Conservation (phyloP, 2,329 filamentous ascomycete species). For the Ophioceras dolichostomum region DNA sequence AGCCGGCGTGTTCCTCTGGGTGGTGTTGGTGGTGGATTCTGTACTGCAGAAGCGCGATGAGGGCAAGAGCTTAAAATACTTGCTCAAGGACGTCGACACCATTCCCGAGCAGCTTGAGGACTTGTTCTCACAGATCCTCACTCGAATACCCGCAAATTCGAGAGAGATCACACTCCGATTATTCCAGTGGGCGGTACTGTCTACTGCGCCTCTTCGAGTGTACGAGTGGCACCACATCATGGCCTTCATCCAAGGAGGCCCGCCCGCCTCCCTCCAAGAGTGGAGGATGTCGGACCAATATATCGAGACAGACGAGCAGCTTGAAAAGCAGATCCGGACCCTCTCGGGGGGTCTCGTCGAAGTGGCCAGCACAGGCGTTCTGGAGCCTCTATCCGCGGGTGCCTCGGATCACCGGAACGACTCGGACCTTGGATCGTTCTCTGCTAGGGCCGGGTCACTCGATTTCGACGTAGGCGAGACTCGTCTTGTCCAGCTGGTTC, state of each 20-base stretch:
- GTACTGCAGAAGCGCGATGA: neutral
- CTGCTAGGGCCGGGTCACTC: neutral
- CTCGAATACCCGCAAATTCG: neutral
- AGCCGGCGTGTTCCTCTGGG: conserved; percentile 2
- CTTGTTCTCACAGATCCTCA: neutral
- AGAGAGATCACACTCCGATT: neutral
- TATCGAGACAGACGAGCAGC: neutral
- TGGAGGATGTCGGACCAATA: neutral
- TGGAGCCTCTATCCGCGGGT: too few species aligned
- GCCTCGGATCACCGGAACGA: neutral
- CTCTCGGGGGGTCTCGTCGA: conserved; percentile 1
- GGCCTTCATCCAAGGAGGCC: neutral
- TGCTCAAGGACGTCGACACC: neutral
- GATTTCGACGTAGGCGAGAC: neutral
- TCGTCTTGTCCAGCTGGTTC: neutral
- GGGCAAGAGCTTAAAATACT: neutral
- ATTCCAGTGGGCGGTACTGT: neutral
- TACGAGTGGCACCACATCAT: neutral
- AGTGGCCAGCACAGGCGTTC: too few species aligned
- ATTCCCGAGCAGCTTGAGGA: neutral
- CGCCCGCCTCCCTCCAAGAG: neutral
- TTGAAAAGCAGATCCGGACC: neutral
- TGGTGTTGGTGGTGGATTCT: neutral
- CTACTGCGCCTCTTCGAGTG: neutral
- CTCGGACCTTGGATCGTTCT: neutral